phyloP scores from a whole-genome alignment of 495 filamentous ascomycete genomes.

The Xylaria intraflava region DNA sequence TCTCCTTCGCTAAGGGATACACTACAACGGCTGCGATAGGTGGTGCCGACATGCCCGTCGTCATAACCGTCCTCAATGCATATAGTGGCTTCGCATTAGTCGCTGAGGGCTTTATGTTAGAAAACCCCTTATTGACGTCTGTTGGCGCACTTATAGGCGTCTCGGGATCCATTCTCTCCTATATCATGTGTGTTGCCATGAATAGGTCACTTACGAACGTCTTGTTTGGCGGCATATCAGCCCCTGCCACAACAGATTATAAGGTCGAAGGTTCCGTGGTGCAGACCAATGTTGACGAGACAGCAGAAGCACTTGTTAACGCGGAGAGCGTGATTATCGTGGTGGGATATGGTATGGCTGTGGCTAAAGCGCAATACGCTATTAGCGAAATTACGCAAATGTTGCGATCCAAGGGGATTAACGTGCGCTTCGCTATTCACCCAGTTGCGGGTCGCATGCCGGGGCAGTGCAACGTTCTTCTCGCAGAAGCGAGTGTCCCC shows the following conservation, averaged over 20 bases:
- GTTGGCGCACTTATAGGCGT: constrained; percentile 77
- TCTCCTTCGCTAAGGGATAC: constrained; percentile 75
- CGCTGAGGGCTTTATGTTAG: constrained; percentile 80
- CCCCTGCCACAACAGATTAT: constrained; percentile 52
- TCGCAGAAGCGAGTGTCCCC: constrained; percentile 73
- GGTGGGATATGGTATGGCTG: constrained; percentile 82
- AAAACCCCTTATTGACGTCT: constrained; percentile 70
- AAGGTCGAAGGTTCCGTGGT: constrained; percentile 70
- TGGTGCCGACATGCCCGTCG: constrained; percentile 82
- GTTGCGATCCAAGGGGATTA: constrained; percentile 61
- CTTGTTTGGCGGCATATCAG: constrained; percentile 68
- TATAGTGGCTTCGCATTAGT: constrained; percentile 80
- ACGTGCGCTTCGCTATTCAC: constrained; percentile 80
- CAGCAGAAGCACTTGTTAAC: constrained; percentile 59
- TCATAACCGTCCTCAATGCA: constrained; percentile 78
- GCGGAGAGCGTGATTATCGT: constrained; percentile 76
- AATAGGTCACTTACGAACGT: constrained; percentile 75
- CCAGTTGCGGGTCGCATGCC: constrained; percentile 81
- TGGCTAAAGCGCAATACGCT: constrained; percentile 80
- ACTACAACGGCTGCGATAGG: constrained; percentile 79
- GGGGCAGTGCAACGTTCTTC: constrained; percentile 77
- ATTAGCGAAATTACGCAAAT: constrained; percentile 70
- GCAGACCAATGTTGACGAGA: constrained; percentile 67
- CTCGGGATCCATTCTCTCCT: constrained; percentile 73
- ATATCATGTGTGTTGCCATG: constrained; percentile 79